phyloP scores from a whole-genome alignment of 2,329 filamentous ascomycete species.

The Zymoseptoria tritici region DNA sequence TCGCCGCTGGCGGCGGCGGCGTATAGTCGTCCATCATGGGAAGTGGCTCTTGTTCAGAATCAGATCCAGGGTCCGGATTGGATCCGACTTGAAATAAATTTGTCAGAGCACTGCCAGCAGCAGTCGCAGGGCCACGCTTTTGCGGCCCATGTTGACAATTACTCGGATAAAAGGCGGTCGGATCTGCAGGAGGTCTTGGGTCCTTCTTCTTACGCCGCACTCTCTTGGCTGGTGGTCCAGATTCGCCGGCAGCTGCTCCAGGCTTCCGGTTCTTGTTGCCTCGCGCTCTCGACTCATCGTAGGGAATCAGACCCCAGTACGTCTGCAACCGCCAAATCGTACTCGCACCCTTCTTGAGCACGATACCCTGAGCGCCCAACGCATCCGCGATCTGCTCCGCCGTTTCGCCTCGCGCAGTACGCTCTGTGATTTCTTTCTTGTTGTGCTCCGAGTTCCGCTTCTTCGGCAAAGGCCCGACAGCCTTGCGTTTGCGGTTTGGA shows the following conservation, averaged over 20 bases:
- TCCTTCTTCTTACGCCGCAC: not conserved
- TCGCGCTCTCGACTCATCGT: conserved; percentile 17
- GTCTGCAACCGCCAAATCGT: conserved; percentile 21
- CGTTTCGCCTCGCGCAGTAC: conserved; percentile 17
- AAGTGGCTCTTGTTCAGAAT: conserved; percentile 1
- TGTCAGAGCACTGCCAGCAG: not conserved
- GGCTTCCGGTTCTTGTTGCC: conserved; percentile 11
- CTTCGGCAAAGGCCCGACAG: conserved; percentile 2
- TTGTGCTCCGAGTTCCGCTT: conserved; percentile 10
- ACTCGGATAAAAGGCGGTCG: conserved; percentile 12
- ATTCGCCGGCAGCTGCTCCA: not conserved
- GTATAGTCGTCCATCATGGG: not conserved
- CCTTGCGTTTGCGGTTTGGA: conserved; percentile 7
- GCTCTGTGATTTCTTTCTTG: conserved; percentile 16
- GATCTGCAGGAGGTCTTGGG: conserved; percentile 10
- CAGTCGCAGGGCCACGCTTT: conserved; percentile 7
- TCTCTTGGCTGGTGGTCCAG: not conserved
- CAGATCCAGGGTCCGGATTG: conserved; percentile 5
- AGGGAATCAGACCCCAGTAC: conserved; percentile 19
- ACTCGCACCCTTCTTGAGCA: conserved; percentile 15
- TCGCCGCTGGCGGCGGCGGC: not conserved
- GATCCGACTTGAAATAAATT: not conserved
- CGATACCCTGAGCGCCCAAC: conserved; percentile 15
- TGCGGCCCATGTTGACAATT: conserved; percentile 20
- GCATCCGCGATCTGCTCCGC: conserved; percentile 21